A percentile compares a stretch with the other conserved stretches of the same genome.
Conservation (phyloP, 2,329 filamentous ascomycete species). For the Aspergillus cejpii region DNA sequence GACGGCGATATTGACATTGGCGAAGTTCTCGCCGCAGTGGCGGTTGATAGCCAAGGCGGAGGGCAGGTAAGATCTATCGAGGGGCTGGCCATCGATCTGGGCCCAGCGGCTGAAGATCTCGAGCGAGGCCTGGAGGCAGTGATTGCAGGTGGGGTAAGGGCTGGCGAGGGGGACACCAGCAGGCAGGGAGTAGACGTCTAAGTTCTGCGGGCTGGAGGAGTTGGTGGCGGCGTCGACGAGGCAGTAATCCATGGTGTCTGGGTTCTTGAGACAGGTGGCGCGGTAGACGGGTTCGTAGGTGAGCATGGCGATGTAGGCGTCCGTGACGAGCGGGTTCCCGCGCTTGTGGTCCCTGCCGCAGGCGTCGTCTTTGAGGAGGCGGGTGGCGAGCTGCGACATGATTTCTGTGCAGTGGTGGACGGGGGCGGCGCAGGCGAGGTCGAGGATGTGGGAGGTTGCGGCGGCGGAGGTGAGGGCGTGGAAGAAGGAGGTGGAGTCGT, state of each 20-base stretch:
- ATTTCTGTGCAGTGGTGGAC: slow-evolving; percentile 58
- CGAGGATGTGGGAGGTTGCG: slow-evolving; percentile 68
- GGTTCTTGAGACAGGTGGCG: slow-evolving; percentile 70
- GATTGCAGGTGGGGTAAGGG: slow-evolving; percentile 65
- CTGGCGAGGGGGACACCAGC: slow-evolving; percentile 66
- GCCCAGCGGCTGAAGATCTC: slow-evolving; percentile 66
- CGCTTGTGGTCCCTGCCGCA: slow-evolving; percentile 65
- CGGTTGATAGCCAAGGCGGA: slow-evolving; percentile 70
- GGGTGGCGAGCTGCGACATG: slow-evolving; percentile 58
- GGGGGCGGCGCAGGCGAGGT: slow-evolving; percentile 67
- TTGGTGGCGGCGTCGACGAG: slow-evolving; percentile 83
- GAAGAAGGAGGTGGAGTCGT: slow-evolving; percentile 84
- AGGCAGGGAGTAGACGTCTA: slow-evolving; percentile 79
- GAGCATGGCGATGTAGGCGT: slow-evolving; percentile 68
- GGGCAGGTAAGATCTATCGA: slow-evolving; percentile 61
- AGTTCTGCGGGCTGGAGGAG: slow-evolving; percentile 59
- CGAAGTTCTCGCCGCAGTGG: slow-evolving; percentile 52
- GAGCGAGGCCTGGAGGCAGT: slow-evolving; percentile 76
- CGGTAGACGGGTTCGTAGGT: slow-evolving; percentile 73
- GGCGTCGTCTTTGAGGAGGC: slow-evolving; percentile 56
- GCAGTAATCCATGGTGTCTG: slow-evolving; percentile 60
- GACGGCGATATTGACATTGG: slow-evolving; percentile 42
- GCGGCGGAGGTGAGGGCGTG: slow-evolving; percentile 64
- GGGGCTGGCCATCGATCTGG: slow-evolving; percentile 56
- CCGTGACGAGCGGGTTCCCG: slow-evolving; percentile 62